Evolutionary conservation across 169 alveolate genomes (phyloP).

Genomic region (Plasmodium coatneyi): DNA sequence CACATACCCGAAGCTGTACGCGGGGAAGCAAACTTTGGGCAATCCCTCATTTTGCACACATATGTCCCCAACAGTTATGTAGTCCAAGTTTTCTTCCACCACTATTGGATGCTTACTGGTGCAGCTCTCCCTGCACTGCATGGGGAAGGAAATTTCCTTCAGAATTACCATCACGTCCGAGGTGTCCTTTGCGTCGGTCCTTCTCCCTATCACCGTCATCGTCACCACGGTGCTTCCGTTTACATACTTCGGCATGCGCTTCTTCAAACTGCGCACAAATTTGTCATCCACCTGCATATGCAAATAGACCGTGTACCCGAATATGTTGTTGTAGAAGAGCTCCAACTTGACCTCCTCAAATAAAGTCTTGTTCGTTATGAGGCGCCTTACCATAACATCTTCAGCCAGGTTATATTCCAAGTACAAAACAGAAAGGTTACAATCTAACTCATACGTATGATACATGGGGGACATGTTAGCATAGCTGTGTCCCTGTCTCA

Average conservation of each 20-base stretch:
- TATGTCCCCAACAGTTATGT: constrained; percentile 37
- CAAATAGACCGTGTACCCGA: constrained; percentile 7
- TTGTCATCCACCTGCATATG: background rate
- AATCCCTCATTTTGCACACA: constrained; percentile 19
- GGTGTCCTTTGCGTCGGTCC: background rate
- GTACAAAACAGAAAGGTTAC: constrained; percentile 41
- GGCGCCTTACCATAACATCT: constrained; percentile 5
- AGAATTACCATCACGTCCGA: background rate
- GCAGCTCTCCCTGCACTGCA: constrained; percentile 1
- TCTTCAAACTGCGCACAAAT: background rate
- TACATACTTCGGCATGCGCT: constrained; percentile 1
- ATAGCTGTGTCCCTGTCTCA: constrained; percentile 19
- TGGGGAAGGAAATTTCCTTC: constrained; percentile 9
- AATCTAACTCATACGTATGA: constrained; percentile 63
- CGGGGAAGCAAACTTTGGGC: constrained; percentile 35
- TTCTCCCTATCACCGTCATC: constrained; percentile 24
- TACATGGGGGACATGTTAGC: constrained; percentile 45
- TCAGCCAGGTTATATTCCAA: background rate
- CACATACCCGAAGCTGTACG: constrained; percentile 15
- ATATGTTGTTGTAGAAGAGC: constrained; percentile 23
- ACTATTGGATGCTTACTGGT: constrained; percentile 31
- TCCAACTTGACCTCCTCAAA: constrained; percentile 36
- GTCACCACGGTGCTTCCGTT: constrained; percentile 3
- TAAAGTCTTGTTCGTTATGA: constrained; percentile 21
- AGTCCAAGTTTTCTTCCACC: constrained; percentile 40